These are phyloP conservation scores for Diversispora eburnea DNA, from an alignment of 192 early-diverging fungal species.

Conservation along the genomic window DNA sequence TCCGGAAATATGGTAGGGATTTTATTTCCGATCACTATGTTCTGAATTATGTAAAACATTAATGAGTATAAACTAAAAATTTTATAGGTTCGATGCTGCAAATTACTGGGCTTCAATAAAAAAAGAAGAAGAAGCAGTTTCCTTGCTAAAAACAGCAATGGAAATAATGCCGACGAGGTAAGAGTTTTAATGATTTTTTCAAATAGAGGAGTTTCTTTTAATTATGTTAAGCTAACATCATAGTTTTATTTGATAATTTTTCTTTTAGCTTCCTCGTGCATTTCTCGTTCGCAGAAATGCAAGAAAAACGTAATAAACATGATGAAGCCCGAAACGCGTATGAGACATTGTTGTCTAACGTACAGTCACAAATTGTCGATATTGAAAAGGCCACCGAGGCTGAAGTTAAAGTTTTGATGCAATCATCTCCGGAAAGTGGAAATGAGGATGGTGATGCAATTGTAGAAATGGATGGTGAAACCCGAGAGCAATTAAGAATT, in stretches of 20 bases:
- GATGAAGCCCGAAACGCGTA: slow-evolving; percentile 53
- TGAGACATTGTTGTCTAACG: slow-evolving; percentile 46
- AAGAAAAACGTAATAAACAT: slow-evolving; percentile 57
- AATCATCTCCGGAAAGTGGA: slow-evolving; percentile 41
- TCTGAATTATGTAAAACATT: too few relatives aligned
- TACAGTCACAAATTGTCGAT: slow-evolving; percentile 41
- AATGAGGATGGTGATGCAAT: slow-evolving; percentile 38
- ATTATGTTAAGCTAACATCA: background rate
- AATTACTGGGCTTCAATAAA: slow-evolving; percentile 40
- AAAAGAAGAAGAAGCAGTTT: slow-evolving; percentile 56
- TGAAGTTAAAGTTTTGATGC: slow-evolving; percentile 42
- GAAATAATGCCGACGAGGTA: slow-evolving; percentile 72
- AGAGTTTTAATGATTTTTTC: slow-evolving; percentile 12
- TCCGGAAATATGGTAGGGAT: slow-evolving; percentile 80
- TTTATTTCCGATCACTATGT: slow-evolving; percentile 3
- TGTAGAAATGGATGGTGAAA: slow-evolving; percentile 52
- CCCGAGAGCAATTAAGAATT: slow-evolving; percentile 49
- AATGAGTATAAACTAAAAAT: slow-evolving; percentile 3
- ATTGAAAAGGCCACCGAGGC: slow-evolving; percentile 45
- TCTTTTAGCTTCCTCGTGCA: slow-evolving; percentile 58
- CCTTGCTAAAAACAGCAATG: slow-evolving; percentile 60
- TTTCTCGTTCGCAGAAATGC: slow-evolving; percentile 70
- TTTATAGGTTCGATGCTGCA: slow-evolving; percentile 51
- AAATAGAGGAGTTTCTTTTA: background rate
- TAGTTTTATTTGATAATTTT: background rate